These are phyloP conservation scores for Leccinum barrowsii DNA, from an alignment of 768 basidiomycete species.

Conservation along the genomic window DNA sequence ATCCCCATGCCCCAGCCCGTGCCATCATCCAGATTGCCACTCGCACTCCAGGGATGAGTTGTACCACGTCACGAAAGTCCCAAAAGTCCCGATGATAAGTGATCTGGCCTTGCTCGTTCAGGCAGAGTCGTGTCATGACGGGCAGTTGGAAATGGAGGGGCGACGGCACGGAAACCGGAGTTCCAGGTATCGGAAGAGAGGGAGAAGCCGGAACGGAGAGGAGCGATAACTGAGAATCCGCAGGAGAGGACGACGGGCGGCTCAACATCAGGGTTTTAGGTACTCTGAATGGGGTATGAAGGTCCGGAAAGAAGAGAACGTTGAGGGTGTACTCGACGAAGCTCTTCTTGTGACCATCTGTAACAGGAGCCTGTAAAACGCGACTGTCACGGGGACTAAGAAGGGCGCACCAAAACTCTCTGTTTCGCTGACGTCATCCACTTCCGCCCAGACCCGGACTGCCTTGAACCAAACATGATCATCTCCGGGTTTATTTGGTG, in stretches of 20 bases:
- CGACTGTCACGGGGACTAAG: background rate
- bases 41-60: slow-evolving; percentile 65
- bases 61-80: slow-evolving; percentile 76
- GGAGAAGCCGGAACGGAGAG: slow-evolving; percentile 36
- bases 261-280: slow-evolving; percentile 38
- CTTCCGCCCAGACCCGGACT: slow-evolving; percentile 68
- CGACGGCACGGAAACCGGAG: slow-evolving; percentile 54
- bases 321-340: slow-evolving; percentile 81
- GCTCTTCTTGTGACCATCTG: slow-evolving; percentile 71
- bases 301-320: slow-evolving; percentile 68
- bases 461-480: slow-evolving; percentile 54
- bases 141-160: slow-evolving; percentile 73
- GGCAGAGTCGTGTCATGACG: slow-evolving; percentile 67
- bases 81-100: slow-evolving; percentile 78
- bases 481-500: slow-evolving; percentile 20
- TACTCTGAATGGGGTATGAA: slow-evolving; percentile 47
- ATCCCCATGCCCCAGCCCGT: slow-evolving; percentile 55
- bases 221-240: slow-evolving; percentile 25
- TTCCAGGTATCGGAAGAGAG: slow-evolving; percentile 55
- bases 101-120: slow-evolving; percentile 81
- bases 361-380: background rate
- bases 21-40: slow-evolving; percentile 67
- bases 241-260: slow-evolving; percentile 31
- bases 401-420: slow-evolving; percentile 66
- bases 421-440: slow-evolving; percentile 71